Evolutionary conservation across 2,329 filamentous ascomycete genomes (phyloP).

Genomic region (Alternaria atra): DNA sequence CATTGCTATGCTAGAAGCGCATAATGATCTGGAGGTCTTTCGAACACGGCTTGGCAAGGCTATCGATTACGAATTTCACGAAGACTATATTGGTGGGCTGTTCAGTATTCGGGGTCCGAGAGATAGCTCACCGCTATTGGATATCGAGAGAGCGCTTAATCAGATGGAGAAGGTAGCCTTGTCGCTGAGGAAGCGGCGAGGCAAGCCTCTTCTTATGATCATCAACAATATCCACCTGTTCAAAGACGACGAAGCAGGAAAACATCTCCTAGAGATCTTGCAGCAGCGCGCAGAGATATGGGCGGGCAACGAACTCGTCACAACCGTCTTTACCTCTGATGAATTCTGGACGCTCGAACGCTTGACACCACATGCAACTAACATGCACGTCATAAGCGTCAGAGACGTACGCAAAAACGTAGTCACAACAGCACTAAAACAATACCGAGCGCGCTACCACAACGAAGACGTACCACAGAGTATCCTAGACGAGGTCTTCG

Average conservation of each 20-base stretch:
- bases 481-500: constrained; percentile 79
- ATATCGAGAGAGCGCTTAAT: constrained; percentile 96
- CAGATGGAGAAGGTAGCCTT: constrained; percentile 96
- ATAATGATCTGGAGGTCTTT: constrained; percentile 93
- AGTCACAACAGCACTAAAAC: constrained; percentile 77
- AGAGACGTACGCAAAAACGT: constrained; percentile 79
- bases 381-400: constrained; percentile 90
- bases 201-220: constrained; percentile 81
- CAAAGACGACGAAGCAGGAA: constrained; percentile 87
- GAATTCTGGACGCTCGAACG: constrained; percentile 98
- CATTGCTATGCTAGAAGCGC: constrained; percentile 93
- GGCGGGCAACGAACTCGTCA: constrained; percentile 89
- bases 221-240: constrained; percentile 93
- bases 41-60: constrained; percentile 91
- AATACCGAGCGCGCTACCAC: constrained; percentile 80
- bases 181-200: constrained; percentile 67
- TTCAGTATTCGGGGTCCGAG: constrained; percentile 93
- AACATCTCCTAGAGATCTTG: constrained; percentile 87
- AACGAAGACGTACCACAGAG: constrained; percentile 65
- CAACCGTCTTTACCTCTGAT: constrained; percentile 92
- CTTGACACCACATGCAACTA: constrained; percentile 86
- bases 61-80: constrained; percentile 94
- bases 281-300: constrained; percentile 96
- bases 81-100: constrained; percentile 95
- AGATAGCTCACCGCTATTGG: constrained; percentile 88